These are phyloP conservation scores for Fusarium pseudograminearum DNA, from an alignment of 2,329 filamentous ascomycete genomes.

Conservation along the genomic window DNA sequence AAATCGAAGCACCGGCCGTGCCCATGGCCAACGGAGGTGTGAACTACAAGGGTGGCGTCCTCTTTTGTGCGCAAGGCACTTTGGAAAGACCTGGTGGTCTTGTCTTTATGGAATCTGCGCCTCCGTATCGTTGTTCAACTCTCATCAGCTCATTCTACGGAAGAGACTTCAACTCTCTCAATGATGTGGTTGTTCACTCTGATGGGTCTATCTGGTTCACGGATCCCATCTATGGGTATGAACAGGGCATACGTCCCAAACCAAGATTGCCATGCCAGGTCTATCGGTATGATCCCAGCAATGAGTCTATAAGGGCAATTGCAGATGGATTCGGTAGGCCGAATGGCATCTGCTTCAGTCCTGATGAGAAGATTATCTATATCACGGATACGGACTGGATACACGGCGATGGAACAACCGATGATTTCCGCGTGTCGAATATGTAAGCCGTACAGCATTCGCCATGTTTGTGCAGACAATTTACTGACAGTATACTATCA, in stretches of 20 bases:
- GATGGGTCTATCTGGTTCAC: constrained; percentile 64
- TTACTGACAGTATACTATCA: constrained; percentile 5
- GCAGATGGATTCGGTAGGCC: constrained; percentile 62
- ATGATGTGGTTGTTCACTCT: constrained; percentile 59
- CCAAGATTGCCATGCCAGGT: constrained; percentile 61
- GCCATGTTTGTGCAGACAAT: fast-evolving
- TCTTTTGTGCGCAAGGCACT: constrained; percentile 58
- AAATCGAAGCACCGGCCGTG: constrained; percentile 51
- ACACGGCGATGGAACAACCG: constrained; percentile 51
- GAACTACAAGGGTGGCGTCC: constrained; percentile 57
- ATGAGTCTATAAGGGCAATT: constrained; percentile 56
- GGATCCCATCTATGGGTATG: constrained; percentile 61
- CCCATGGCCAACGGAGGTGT: constrained; percentile 63
- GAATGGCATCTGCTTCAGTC: constrained; percentile 61
- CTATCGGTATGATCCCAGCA: constrained; percentile 59
- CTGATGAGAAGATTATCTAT: constrained; percentile 59
- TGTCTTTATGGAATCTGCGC: constrained; percentile 49
- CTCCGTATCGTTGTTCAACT: constrained; percentile 47
- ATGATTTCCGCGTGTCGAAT: constrained; percentile 38
- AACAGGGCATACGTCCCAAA: constrained; percentile 59
- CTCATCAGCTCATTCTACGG: constrained; percentile 58
- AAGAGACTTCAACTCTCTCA: constrained; percentile 62
- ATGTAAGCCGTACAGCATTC: constrained; percentile 41
- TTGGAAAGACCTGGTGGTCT: constrained; percentile 45
- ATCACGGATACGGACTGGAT: constrained; percentile 58